phyloP scores from a whole-genome alignment of 352 stramenopile genomes.

The Pythium monospermum region DNA sequence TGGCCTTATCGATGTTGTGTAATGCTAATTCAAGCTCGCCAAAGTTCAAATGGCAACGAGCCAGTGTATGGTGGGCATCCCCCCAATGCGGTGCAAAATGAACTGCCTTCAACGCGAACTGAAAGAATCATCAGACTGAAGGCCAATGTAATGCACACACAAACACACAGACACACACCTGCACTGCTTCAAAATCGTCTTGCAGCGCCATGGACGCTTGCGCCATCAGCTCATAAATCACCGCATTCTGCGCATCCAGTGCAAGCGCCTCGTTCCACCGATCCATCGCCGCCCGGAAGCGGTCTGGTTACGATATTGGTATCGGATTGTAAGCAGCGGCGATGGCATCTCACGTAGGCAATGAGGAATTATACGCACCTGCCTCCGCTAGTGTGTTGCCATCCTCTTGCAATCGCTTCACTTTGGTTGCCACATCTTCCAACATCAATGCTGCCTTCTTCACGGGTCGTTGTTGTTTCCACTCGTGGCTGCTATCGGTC shows the following conservation, averaged over 20 bases:
- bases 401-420: slow-evolving; percentile 65
- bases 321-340: too few species aligned
- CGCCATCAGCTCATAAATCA: slow-evolving; percentile 62
- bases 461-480: neutral
- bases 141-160: too few species aligned
- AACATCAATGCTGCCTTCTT: slow-evolving; percentile 27
- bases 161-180: slow-evolving; percentile 28
- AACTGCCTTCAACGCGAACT: slow-evolving; percentile 54
- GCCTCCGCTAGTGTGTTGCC: slow-evolving; percentile 72
- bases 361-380: too few species aligned
- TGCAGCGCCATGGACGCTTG: slow-evolving; percentile 64
- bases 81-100: slow-evolving; percentile 52
- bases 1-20: slow-evolving; percentile 41
- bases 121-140: neutral
- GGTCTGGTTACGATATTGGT: neutral
- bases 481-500: neutral
- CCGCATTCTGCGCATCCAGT: slow-evolving; percentile 37
- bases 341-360: too few species aligned
- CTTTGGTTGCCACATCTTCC: slow-evolving; percentile 50
- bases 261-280: slow-evolving; percentile 60
- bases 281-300: slow-evolving; percentile 55
- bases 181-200: slow-evolving; percentile 73
- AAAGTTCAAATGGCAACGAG: slow-evolving; percentile 72
- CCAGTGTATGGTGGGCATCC: slow-evolving; percentile 66
- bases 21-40: slow-evolving; percentile 66